phyloP scores from a whole-genome alignment of 768 basidiomycete species.

The Mycena sanguinolenta region DNA sequence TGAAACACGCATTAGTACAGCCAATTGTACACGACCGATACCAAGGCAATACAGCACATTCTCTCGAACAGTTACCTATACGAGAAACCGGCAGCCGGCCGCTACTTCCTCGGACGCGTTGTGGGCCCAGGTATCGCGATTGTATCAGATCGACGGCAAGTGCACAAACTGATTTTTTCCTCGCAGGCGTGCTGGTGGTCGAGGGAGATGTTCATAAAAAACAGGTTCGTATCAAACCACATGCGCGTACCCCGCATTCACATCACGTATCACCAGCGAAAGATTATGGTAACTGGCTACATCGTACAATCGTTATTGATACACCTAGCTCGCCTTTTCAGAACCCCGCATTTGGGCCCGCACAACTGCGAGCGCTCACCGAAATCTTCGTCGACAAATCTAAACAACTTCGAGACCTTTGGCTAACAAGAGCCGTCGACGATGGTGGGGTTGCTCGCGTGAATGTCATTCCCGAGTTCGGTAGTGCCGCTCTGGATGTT shows the following conservation, averaged over 20 bases:
- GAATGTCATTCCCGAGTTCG: slow-evolving; percentile 65
- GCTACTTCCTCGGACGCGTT: slow-evolving; percentile 1
- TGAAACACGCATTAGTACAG: slow-evolving; percentile 24
- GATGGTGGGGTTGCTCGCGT: slow-evolving; percentile 40
- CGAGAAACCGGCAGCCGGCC: slow-evolving; percentile 52
- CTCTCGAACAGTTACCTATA: slow-evolving; percentile 58
- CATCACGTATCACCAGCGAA: background rate
- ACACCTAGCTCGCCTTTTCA: background rate
- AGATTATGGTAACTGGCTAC: slow-evolving; percentile 12
- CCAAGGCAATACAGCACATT: slow-evolving; percentile 63
- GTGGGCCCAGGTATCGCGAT: slow-evolving; percentile 6
- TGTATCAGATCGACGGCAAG: background rate
- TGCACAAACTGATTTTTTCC: background rate
- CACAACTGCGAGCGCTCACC: slow-evolving; percentile 9
- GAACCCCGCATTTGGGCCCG: slow-evolving; percentile 18
- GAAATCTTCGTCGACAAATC: slow-evolving; percentile 14
- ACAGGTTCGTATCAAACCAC: slow-evolving; percentile 1
- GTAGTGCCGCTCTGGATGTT: slow-evolving; percentile 67
- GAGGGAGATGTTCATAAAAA: slow-evolving; percentile 17
- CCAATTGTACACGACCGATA: slow-evolving; percentile 60
- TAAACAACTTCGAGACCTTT: slow-evolving; percentile 50
- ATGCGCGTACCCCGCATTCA: background rate
- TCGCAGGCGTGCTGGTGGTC: background rate
- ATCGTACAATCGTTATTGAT: no score
- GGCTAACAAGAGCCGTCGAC: slow-evolving; percentile 40